phyloP scores from a whole-genome alignment of 2,329 filamentous ascomycete genomes.

The Penicillium sclerotigenum region DNA sequence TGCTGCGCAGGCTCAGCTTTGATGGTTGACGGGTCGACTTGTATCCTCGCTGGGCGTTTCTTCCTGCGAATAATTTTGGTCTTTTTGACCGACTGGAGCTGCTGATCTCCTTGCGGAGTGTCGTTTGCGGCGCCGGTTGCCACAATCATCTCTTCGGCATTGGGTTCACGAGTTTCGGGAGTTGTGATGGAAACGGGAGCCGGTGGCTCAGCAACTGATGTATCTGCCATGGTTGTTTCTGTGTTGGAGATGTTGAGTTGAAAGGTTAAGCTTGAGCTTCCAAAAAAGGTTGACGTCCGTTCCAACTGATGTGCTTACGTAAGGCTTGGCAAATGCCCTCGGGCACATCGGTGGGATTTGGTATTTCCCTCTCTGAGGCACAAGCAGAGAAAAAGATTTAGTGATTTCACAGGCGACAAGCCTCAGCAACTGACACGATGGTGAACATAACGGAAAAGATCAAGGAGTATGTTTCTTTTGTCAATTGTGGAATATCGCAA shows the following conservation, averaged over 20 bases:
- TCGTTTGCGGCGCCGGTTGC: conserved; percentile 30
- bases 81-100: conserved; percentile 51
- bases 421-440: conserved; percentile 57
- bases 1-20: conserved; percentile 83
- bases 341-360: conserved; percentile 6
- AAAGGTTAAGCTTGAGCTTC: conserved; percentile 5
- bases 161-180: conserved; percentile 30
- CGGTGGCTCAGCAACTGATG: conserved; percentile 31
- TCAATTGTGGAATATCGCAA: conserved; percentile 4
- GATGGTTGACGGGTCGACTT: conserved; percentile 81
- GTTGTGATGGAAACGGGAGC: conserved; percentile 51
- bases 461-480: conserved; percentile 72
- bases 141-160: conserved; percentile 20
- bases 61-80: conserved; percentile 90
- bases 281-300: conserved; percentile 4
- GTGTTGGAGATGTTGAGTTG: neutral
- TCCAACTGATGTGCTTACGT: conserved; percentile 2
- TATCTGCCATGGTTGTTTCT: conserved; percentile 29
- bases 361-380: conserved; percentile 2
- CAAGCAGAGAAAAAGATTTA: neutral
- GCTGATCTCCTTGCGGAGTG: conserved; percentile 21
- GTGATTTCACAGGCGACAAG: conserved; percentile 20
- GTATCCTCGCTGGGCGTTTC: conserved; percentile 80
- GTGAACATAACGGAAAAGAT: conserved; percentile 99
- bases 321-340: conserved; percentile 7